Percentiles rank a stretch among this genome's conserved stretches.
These are phyloP conservation scores for Globisporangium takayamanum DNA, from an alignment of 352 stramenopile genomes.

Conservation along the genomic window DNA sequence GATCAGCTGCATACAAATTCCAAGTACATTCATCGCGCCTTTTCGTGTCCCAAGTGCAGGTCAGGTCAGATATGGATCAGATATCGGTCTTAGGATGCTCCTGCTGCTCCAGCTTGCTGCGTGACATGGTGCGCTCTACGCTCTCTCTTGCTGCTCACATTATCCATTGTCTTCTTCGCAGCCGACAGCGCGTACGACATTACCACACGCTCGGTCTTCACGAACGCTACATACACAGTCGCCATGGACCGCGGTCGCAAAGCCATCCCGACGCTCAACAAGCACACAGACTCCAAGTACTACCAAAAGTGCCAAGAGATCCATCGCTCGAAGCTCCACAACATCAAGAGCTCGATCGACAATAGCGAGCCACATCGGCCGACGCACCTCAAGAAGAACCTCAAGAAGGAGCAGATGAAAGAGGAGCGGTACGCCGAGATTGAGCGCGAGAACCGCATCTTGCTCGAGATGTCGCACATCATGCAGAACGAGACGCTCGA, in stretches of 20 bases:
- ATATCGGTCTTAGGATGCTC: too few relatives aligned
- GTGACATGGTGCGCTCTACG: not conserved
- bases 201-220: not conserved
- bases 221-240: not conserved
- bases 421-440: slow-evolving; percentile 94
- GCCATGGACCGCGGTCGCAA: slow-evolving; percentile 82
- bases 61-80: too few relatives aligned
- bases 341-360: slow-evolving; percentile 93
- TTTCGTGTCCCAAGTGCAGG: too few relatives aligned
- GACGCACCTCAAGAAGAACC: slow-evolving; percentile 91
- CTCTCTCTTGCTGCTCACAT: not conserved
- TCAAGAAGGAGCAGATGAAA: slow-evolving; percentile 96
- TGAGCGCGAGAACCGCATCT: slow-evolving; percentile 94
- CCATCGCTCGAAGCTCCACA: slow-evolving; percentile 69
- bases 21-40: too few relatives aligned
- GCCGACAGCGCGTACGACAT: not conserved
- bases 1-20: too few relatives aligned
- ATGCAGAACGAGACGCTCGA: slow-evolving; percentile 85
- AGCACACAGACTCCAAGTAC: slow-evolving; percentile 82
- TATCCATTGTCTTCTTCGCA: not conserved
- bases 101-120: not conserved
- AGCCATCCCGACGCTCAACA: slow-evolving; percentile 83
- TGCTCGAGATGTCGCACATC: slow-evolving; percentile 97
- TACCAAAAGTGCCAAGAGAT: slow-evolving; percentile 86
- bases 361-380: slow-evolving; percentile 89